phyloP scores from a whole-genome alignment of 345 rosid species.

The Sisymbrium altissimum region DNA sequence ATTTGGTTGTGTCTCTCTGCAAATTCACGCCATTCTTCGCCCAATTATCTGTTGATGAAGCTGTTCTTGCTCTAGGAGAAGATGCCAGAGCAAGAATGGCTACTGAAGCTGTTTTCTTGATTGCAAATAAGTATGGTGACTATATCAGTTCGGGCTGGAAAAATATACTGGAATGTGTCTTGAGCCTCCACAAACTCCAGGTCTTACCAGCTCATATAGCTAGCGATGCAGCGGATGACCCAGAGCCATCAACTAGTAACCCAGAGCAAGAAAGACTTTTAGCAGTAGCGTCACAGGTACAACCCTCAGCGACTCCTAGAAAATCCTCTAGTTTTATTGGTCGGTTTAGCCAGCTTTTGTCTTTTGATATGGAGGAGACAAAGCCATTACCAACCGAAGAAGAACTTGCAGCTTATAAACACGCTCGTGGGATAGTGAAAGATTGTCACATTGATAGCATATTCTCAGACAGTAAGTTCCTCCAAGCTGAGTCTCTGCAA shows the following conservation, averaged over 20 bases:
- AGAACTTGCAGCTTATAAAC: slow-evolving; percentile 54
- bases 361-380: slow-evolving; percentile 68
- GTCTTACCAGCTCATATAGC: slow-evolving; percentile 57
- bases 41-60: slow-evolving; percentile 49
- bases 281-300: slow-evolving; percentile 27
- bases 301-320: slow-evolving; percentile 34
- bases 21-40: slow-evolving; percentile 56
- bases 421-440: slow-evolving; percentile 50
- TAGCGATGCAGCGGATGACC: slow-evolving; percentile 57
- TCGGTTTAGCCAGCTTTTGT: slow-evolving; percentile 65
- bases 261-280: slow-evolving; percentile 38
- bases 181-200: slow-evolving; percentile 60
- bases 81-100: slow-evolving; percentile 64
- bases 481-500: slow-evolving; percentile 63
- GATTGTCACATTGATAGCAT: slow-evolving; percentile 58
- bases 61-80: slow-evolving; percentile 55
- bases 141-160: slow-evolving; percentile 59
- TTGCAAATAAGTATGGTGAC: slow-evolving; percentile 67
- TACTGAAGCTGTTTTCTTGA: slow-evolving; percentile 56
- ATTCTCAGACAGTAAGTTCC: slow-evolving; percentile 74
- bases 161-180: slow-evolving; percentile 57
- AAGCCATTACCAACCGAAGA: slow-evolving; percentile 50
- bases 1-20: slow-evolving; percentile 63
- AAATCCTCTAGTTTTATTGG: slow-evolving; percentile 64
- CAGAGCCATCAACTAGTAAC: slow-evolving; percentile 45